Evolutionary conservation across 169 alveolate species (phyloP).

Genomic region (Besnoitia besnoiti): DNA sequence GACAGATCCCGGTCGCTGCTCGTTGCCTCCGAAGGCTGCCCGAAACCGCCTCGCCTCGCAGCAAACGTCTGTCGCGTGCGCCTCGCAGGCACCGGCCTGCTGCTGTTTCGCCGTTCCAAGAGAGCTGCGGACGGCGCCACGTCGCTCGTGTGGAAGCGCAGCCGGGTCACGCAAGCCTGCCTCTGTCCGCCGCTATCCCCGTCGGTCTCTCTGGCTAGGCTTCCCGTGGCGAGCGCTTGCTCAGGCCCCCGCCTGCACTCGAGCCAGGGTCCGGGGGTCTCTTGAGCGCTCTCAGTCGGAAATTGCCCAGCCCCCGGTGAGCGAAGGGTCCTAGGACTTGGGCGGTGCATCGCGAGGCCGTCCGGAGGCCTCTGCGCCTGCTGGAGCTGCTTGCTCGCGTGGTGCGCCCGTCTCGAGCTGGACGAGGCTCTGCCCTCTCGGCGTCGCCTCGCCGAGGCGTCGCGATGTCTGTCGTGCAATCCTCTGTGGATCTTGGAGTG

Average conservation of each 20-base stretch:
- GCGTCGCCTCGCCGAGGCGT: not conserved
- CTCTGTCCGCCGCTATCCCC: not conserved
- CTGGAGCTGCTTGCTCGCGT: not conserved
- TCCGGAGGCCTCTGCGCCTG: not conserved
- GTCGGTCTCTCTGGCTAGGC: not conserved
- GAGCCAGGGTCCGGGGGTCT: too few relatives aligned
- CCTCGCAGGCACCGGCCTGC: not conserved
- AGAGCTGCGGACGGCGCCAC: too few relatives aligned
- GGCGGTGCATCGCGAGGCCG: not conserved
- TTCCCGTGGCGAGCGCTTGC: not conserved
- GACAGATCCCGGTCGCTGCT: not conserved
- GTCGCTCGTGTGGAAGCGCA: not conserved
- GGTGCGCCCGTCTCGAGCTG: not conserved
- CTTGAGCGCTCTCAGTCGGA: too few relatives aligned
- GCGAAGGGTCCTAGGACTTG: too few relatives aligned
- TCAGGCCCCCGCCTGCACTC: not conserved
- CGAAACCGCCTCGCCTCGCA: not conserved
- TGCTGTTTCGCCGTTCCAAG: too few relatives aligned
- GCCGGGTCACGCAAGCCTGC: not conserved
- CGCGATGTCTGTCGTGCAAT: not conserved
- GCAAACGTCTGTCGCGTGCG: not conserved
- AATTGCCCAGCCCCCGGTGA: too few relatives aligned
- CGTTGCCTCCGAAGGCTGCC: not conserved
- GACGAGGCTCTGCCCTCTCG: not conserved
- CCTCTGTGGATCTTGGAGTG: constrained; percentile 23